Evolutionary conservation across 2,329 filamentous ascomycete genomes (phyloP).

Genomic region (Sarocladium strictum): DNA sequence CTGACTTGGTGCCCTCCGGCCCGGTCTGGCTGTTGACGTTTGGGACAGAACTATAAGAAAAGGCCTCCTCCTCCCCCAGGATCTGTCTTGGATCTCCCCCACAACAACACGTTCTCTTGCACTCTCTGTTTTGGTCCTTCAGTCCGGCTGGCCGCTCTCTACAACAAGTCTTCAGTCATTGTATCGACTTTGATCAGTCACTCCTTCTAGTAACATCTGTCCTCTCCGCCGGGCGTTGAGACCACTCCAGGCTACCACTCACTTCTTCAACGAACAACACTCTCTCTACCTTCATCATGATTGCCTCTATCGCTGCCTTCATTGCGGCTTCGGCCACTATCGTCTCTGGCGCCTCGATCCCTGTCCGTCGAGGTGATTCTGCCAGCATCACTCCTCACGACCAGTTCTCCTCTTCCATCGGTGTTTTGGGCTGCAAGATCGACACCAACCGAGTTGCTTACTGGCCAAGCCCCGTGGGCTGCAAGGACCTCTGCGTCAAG

Average conservation of each 20-base stretch:
- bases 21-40: neutral
- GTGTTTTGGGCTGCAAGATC: slow-evolving; percentile 55
- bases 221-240: slow-evolving; percentile 10
- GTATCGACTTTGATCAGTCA: slow-evolving; percentile 2
- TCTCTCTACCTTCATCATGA: slow-evolving; percentile 15
- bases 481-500: slow-evolving; percentile 51
- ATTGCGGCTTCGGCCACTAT: slow-evolving; percentile 18
- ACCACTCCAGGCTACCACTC: neutral
- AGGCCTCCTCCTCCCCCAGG: neutral
- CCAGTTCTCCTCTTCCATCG: slow-evolving; percentile 49
- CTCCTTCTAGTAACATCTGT: neutral
- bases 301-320: slow-evolving; percentile 17
- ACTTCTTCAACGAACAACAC: neutral
- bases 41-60: neutral
- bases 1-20: neutral
- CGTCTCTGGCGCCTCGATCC: slow-evolving; percentile 17
- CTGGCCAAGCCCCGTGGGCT: slow-evolving; percentile 48
- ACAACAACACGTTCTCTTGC: slow-evolving; percentile 5
- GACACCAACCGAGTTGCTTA: slow-evolving; percentile 56
- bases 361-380: slow-evolving; percentile 11
- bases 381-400: slow-evolving; percentile 40
- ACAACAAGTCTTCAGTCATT: slow-evolving; percentile 1
- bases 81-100: neutral
- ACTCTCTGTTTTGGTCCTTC: slow-evolving; percentile 14
- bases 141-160: slow-evolving; percentile 10